These are phyloP conservation scores for Aspergillus wentii DNA, from an alignment of 495 filamentous ascomycete genomes.

Conservation along the genomic window DNA sequence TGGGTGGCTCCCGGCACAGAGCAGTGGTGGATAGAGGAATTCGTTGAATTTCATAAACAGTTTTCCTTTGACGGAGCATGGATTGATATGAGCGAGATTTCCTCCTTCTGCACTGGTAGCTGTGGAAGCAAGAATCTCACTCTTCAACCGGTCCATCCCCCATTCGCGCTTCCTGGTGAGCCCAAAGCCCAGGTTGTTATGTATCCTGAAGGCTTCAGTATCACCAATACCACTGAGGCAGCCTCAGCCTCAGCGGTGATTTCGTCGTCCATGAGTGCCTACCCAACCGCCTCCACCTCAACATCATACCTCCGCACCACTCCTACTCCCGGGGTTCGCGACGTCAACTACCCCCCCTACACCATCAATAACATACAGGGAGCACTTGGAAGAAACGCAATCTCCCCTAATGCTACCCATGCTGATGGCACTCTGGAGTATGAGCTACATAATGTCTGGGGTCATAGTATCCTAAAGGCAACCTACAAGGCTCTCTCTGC, in stretches of 20 bases:
- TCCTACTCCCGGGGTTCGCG: conserved; percentile 62
- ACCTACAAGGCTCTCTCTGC: conserved; percentile 69
- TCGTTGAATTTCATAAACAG: conserved; percentile 55
- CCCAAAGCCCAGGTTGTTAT: conserved; percentile 53
- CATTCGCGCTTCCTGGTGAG: conserved; percentile 63
- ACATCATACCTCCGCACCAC: conserved; percentile 55
- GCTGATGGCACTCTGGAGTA: conserved; percentile 68
- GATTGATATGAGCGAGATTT: conserved; percentile 64
- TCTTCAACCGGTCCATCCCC: conserved; percentile 65
- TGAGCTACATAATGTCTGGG: conserved; percentile 74
- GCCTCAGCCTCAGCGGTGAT: conserved; percentile 51
- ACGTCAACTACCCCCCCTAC: conserved; percentile 78
- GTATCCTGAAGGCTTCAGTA: conserved; percentile 69
- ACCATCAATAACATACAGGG: conserved; percentile 75
- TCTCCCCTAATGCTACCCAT: conserved; percentile 77
- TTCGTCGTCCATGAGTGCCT: conserved; percentile 34
- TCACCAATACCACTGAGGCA: conserved; percentile 67
- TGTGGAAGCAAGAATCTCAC: conserved; percentile 67
- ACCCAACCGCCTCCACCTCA: conserved; percentile 31
- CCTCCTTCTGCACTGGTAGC: conserved; percentile 77
- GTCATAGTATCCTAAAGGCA: conserved; percentile 72
- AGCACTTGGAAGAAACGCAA: conserved; percentile 67
- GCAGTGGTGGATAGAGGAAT: conserved; percentile 69
- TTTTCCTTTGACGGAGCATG: conserved; percentile 56
- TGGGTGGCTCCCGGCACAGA: conserved; percentile 55